Evolutionary conservation across 805 yeast species (phyloP).

Genomic region (Aciculoconidium aculeatum): DNA sequence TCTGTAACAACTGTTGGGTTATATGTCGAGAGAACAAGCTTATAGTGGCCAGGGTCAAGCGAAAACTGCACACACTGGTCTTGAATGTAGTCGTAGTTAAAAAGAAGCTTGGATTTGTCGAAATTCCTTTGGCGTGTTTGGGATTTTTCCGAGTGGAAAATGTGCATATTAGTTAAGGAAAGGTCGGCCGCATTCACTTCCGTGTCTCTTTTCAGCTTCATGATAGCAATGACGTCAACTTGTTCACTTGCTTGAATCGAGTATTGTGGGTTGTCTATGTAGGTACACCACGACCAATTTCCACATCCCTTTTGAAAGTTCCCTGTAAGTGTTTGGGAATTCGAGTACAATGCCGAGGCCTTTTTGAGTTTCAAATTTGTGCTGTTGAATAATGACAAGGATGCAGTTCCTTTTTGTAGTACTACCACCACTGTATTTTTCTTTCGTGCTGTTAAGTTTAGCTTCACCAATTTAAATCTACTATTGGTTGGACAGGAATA

Average conservation of each 20-base stretch:
- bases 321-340: constrained; percentile 31
- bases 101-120: constrained; percentile 19
- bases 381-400: constrained; percentile 24
- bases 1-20: constrained; percentile 20
- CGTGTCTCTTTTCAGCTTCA: too few species aligned
- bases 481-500: constrained; percentile 24
- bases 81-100: constrained; percentile 27
- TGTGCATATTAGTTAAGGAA: constrained; percentile 32
- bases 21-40: constrained; percentile 43
- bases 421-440: constrained; percentile 23
- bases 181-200: too few species aligned
- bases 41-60: constrained; percentile 34
- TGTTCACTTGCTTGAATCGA: constrained; percentile 15
- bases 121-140: constrained; percentile 16
- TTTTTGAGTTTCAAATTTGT: constrained; percentile 17
- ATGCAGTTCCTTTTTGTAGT: constrained; percentile 19
- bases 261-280: constrained; percentile 52
- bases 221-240: constrained; percentile 12
- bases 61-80: constrained; percentile 19
- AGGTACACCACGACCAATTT: constrained; percentile 42
- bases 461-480: constrained; percentile 31
- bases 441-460: constrained; percentile 18
- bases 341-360: constrained; percentile 23
- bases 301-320: constrained; percentile 55
- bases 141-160: constrained; percentile 34